These are phyloP conservation scores for Sclerospora graminicola DNA, from an alignment of 352 stramenopile genomes.

Conservation along the genomic window DNA sequence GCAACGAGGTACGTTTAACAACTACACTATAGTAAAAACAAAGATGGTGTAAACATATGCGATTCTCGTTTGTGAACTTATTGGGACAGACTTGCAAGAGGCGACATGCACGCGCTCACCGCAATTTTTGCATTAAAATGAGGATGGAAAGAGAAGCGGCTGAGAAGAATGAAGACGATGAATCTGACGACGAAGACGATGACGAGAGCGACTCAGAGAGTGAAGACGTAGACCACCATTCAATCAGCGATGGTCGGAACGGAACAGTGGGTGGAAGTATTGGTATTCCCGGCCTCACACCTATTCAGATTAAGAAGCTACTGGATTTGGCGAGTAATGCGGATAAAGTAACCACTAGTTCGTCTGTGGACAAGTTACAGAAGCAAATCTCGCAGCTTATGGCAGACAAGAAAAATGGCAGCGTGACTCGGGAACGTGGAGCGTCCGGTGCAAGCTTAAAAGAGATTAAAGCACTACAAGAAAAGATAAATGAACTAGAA, in stretches of 20 bases:
- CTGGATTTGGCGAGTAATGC: constrained; percentile 51
- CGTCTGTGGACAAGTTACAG: constrained; percentile 53
- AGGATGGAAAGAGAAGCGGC: constrained; percentile 54
- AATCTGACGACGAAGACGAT: constrained; percentile 27
- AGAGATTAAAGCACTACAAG: constrained; percentile 66
- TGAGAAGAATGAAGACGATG: constrained; percentile 35
- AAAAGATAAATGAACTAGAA: constrained; percentile 66
- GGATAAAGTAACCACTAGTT: constrained; percentile 34
- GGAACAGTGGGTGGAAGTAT: neutral
- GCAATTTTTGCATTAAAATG: constrained; percentile 57
- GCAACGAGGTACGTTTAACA: constrained; percentile 44
- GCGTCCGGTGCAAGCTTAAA: constrained; percentile 43
- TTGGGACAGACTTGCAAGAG: constrained; percentile 46
- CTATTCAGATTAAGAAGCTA: constrained; percentile 56
- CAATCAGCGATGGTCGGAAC: constrained; percentile 6
- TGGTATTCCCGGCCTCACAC: constrained; percentile 36
- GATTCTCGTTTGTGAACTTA: neutral
- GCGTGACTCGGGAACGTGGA: constrained; percentile 15
- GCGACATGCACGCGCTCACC: constrained; percentile 59
- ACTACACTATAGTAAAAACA: neutral
- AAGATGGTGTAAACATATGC: neutral
- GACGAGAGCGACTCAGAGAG: constrained; percentile 61
- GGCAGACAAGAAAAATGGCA: constrained; percentile 21
- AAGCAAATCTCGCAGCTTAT: constrained; percentile 71
- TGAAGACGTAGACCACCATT: constrained; percentile 29